These are phyloP conservation scores for Eucalyptus erythrocorys DNA, from an alignment of 345 rosid genomes.

Conservation along the genomic window DNA sequence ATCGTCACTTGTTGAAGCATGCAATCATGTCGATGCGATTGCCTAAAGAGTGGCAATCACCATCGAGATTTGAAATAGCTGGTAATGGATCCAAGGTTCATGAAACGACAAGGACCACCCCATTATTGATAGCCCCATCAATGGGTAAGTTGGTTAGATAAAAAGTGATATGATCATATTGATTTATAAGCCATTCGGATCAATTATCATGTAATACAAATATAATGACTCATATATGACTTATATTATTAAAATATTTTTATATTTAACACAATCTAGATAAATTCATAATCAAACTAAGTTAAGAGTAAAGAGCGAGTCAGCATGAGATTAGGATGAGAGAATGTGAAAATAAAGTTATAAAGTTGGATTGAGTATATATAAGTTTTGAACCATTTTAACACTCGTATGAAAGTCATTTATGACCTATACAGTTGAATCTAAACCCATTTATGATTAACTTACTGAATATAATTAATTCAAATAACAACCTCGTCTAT, in stretches of 20 bases:
- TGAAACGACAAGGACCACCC: fast-evolving
- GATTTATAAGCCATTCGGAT: fast-evolving
- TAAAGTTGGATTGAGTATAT: no score
- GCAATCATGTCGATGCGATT: background rate
- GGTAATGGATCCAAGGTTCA: fast-evolving
- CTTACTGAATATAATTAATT: no score
- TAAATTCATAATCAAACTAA: no score
- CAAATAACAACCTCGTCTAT: fast-evolving
- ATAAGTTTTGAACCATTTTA: fast-evolving
- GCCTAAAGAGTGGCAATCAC: background rate
- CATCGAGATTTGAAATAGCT: background rate
- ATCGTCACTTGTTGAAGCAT: background rate
- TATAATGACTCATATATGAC: no score
- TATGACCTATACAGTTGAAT: no score
- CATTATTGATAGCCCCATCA: fast-evolving
- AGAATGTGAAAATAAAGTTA: no score
- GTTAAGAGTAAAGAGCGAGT: background rate
- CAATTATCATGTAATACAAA: background rate
- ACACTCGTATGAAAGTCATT: background rate
- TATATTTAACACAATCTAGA: no score
- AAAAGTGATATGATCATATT: no score
- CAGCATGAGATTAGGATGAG: fast-evolving
- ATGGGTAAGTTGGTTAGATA: no score
- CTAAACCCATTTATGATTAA: background rate
- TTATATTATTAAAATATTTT: no score